A percentile compares a stretch with the other conserved stretches of the same genome.
phyloP scores from a whole-genome alignment of 257 asterid genomes.

The Dorcoceras hygrometricum region DNA sequence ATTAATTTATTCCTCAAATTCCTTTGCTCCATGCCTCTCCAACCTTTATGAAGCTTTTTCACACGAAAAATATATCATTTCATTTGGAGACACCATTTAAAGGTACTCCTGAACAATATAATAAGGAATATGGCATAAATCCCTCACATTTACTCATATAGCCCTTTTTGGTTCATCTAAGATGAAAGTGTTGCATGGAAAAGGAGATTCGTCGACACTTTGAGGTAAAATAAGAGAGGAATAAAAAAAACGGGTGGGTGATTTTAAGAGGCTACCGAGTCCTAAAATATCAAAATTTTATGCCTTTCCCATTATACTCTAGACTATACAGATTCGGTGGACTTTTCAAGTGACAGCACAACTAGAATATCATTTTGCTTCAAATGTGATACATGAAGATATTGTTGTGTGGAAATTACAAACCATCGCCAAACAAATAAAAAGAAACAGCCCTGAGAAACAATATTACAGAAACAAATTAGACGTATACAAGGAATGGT shows the following conservation, averaged over 20 bases:
- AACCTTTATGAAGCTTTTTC: slow-evolving; percentile 6
- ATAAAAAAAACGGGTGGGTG: neutral
- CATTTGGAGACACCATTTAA: slow-evolving; percentile 7
- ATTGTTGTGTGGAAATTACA: neutral
- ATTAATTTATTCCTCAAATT: neutral
- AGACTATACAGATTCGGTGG: neutral
- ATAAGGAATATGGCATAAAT: slow-evolving; percentile 6
- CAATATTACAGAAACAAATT: slow-evolving; percentile 5
- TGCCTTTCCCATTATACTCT: neutral
- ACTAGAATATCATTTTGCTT: neutral
- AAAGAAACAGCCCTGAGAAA: slow-evolving; percentile 8
- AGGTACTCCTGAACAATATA: slow-evolving; percentile 9
- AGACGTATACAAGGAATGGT: slow-evolving; percentile 21
- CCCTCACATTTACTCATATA: neutral
- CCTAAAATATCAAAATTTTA: slow-evolving; percentile 13
- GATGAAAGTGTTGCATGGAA: neutral
- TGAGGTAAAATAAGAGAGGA: neutral
- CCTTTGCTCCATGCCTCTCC: neutral
- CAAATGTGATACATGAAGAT: slow-evolving; percentile 13
- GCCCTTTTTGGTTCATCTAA: neutral
- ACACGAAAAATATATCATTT: neutral
- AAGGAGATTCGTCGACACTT: no score
- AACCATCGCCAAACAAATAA: slow-evolving; percentile 11
- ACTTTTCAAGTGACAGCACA: slow-evolving; percentile 10
- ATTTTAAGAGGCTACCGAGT: slow-evolving; percentile 3